A percentile compares a stretch with the other conserved stretches of the same genome.
These are phyloP conservation scores for Gentiana straminea DNA, from an alignment of 257 asterid genomes.

Conservation along the genomic window DNA sequence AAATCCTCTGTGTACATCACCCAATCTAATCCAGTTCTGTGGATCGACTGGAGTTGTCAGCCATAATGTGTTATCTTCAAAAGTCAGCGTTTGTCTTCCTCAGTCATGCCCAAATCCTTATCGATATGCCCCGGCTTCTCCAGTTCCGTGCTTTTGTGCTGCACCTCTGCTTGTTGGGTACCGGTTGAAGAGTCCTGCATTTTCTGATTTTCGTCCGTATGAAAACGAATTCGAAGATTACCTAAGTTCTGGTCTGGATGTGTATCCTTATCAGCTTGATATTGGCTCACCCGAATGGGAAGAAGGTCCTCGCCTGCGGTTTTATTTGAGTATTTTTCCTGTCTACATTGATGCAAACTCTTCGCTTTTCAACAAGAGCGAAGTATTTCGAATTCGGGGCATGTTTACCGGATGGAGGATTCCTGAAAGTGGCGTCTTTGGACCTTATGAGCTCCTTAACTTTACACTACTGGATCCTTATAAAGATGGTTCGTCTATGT, in stretches of 20 bases:
- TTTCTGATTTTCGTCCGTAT: constrained; percentile 61
- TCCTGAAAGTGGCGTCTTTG: constrained; percentile 55
- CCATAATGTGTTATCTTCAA: constrained; percentile 17
- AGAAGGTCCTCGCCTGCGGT: constrained; percentile 69
- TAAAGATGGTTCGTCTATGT: constrained; percentile 35
- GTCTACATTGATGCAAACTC: constrained; percentile 13
- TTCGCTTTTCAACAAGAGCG: constrained; percentile 44
- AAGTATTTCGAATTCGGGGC: constrained; percentile 49
- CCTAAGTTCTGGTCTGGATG: constrained; percentile 45
- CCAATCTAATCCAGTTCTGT: constrained; percentile 30
- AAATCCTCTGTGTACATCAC: constrained; percentile 54
- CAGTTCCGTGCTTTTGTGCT: constrained; percentile 59
- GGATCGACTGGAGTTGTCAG: constrained; percentile 36
- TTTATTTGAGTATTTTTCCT: constrained; percentile 77
- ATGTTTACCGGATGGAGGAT: constrained; percentile 76
- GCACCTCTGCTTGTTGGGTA: constrained; percentile 73
- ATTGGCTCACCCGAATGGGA: constrained; percentile 50
- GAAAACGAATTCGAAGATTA: constrained; percentile 32
- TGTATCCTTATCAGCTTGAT: constrained; percentile 53
- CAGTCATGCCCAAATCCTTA: constrained; percentile 49
- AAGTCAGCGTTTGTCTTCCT: constrained; percentile 27
- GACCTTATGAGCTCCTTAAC: constrained; percentile 86
- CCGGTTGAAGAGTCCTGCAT: constrained; percentile 90
- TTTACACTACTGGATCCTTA: constrained; percentile 70
- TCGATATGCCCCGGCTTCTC: constrained; percentile 49